Conservation (phyloP, 2,329 filamentous ascomycete species). For the Mycosphaerelloides madeirae region DNA sequence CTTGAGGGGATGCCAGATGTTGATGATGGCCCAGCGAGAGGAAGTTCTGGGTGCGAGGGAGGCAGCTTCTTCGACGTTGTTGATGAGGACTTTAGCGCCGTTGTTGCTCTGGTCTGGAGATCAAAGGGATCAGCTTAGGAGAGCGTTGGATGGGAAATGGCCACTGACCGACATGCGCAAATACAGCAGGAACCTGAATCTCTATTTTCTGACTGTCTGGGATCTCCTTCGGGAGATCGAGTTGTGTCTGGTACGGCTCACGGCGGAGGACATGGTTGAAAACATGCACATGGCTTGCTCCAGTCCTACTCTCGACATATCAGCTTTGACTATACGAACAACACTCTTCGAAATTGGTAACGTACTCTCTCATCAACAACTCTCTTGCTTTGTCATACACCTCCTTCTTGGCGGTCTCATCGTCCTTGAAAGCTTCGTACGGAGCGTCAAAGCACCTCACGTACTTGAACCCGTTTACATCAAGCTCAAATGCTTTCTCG, state of each 20-base stretch:
- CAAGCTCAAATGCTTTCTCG: slow-evolving; percentile 2
- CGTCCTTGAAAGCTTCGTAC: background rate
- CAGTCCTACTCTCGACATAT: too few species aligned
- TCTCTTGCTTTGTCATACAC: background rate
- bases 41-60: background rate
- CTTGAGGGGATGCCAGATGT: slow-evolving; percentile 7
- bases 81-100: slow-evolving; percentile 1
- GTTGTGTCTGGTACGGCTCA: slow-evolving; percentile 1
- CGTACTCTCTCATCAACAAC: background rate
- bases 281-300: slow-evolving; percentile 3
- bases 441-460: background rate
- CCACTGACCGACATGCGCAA: slow-evolving; percentile 5
- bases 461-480: slow-evolving; percentile 8
- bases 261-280: slow-evolving; percentile 3
- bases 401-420: background rate
- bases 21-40: slow-evolving; percentile 7
- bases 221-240: slow-evolving; percentile 1
- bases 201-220: background rate
- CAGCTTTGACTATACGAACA: too few species aligned
- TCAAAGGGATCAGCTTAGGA: background rate
- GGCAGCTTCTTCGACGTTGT: background rate
- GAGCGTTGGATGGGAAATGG: too few species aligned
- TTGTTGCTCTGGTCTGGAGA: slow-evolving; percentile 6
- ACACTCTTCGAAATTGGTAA: background rate
- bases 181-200: background rate